Conservation (phyloP, 2,329 filamentous ascomycete genomes). For the Ophiosphaerella korrae region DNA sequence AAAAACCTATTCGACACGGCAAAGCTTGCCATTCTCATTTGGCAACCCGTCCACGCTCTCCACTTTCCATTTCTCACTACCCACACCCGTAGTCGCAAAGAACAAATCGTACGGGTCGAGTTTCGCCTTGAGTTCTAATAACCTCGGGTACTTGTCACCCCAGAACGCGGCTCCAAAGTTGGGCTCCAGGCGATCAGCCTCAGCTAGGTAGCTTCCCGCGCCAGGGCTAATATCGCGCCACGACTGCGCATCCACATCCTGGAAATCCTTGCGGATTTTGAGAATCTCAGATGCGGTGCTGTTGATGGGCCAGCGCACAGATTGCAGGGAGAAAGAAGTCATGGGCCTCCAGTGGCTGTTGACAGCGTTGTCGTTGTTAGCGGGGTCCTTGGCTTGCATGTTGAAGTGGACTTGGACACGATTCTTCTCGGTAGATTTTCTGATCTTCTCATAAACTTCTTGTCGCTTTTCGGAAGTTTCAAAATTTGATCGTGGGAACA, state of each 20-base stretch:
- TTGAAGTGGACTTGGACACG: constrained; percentile 45
- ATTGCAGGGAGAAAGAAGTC: constrained; percentile 35
- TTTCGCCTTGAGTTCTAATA: constrained; percentile 37
- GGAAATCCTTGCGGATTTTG: constrained; percentile 33
- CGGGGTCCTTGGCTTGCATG: constrained; percentile 38
- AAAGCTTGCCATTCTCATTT: constrained; percentile 45
- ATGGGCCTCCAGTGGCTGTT: constrained; percentile 37
- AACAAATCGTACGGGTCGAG: constrained; percentile 45
- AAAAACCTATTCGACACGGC: constrained; percentile 24
- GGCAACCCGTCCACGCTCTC: constrained; percentile 41
- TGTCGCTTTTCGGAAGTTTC: constrained; percentile 40
- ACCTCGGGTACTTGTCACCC: constrained; percentile 37
- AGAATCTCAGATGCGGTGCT: constrained; percentile 32
- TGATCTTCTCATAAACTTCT: constrained; percentile 32
- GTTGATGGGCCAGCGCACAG: constrained; percentile 41
- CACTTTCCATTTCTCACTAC: constrained; percentile 43
- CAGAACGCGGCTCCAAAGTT: constrained; percentile 41
- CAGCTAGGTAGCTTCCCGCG: constrained; percentile 36
- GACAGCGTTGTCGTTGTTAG: constrained; percentile 37
- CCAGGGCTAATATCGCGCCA: constrained; percentile 41
- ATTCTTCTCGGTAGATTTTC: constrained; percentile 41
- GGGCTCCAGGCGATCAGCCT: constrained; percentile 40
- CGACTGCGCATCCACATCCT: constrained; percentile 33
- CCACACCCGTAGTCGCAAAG: constrained; percentile 39
- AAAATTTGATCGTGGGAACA: constrained; percentile 43